Conservation (phyloP, 305 asterid species). For the Lippia alba region DNA sequence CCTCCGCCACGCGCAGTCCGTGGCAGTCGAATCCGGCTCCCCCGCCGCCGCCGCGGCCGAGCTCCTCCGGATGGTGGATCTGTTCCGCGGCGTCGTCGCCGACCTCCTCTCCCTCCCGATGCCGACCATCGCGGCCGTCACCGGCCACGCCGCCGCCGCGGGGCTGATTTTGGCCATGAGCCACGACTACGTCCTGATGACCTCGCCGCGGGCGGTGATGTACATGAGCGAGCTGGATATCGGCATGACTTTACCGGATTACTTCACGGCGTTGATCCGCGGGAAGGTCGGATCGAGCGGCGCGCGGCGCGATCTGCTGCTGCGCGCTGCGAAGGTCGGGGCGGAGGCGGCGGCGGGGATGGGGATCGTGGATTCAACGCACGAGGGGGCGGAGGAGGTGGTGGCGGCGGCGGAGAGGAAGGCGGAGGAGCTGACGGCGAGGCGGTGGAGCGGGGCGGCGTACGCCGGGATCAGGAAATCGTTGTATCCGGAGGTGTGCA, state of each 20-base stretch:
- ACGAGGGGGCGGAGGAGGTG: constrained; percentile 58
- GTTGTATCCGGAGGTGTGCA: constrained; percentile 65
- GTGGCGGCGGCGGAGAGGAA: constrained; percentile 50
- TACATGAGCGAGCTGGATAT: constrained; percentile 91
- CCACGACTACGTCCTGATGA: constrained; percentile 82
- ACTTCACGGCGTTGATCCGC: constrained; percentile 63
- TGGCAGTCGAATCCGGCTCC: constrained; percentile 50
- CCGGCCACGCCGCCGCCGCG: constrained; percentile 94
- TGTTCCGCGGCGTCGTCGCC: constrained; percentile 68
- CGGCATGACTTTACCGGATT: constrained; percentile 85
- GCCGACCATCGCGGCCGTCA: constrained; percentile 85
- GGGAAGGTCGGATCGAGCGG: constrained; percentile 55
- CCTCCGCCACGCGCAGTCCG: constrained; percentile 72
- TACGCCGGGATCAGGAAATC: constrained; percentile 68
- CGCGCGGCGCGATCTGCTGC: constrained; percentile 56
- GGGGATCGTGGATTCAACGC: constrained; percentile 71
- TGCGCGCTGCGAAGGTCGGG: constrained; percentile 62
- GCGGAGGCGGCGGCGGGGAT: constrained; percentile 64
- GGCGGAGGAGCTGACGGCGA: constrained; percentile 66
- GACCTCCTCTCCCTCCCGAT: constrained; percentile 73
- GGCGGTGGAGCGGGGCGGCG: constrained; percentile 67
- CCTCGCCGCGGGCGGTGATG: constrained; percentile 60
- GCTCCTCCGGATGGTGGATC: constrained; percentile 62
- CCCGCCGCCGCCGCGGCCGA: constrained; percentile 50
- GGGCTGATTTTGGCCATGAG: constrained; percentile 73